Conservation (phyloP, 2,329 filamentous ascomycete species). For the Dactylonectria macrodidyma region DNA sequence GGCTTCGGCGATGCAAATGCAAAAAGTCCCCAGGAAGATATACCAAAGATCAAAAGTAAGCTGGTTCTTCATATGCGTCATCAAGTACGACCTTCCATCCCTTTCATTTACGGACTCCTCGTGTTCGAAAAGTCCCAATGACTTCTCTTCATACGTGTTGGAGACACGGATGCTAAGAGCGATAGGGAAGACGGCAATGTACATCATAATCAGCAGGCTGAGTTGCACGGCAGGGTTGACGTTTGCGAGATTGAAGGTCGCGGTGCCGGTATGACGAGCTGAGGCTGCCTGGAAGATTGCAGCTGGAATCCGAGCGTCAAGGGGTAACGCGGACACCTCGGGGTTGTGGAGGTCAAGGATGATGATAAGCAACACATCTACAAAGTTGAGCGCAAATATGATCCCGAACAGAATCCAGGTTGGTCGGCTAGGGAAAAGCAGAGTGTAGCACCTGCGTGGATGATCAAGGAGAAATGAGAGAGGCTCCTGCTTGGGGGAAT, state of each 20-base stretch:
- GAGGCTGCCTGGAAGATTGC: constrained; percentile 72
- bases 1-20: constrained; percentile 53
- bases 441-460: constrained; percentile 74
- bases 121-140: constrained; percentile 70
- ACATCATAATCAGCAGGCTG: constrained; percentile 76
- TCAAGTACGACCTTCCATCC: constrained; percentile 49
- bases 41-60: constrained; percentile 60
- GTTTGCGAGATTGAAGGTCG: constrained; percentile 64
- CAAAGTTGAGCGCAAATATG: constrained; percentile 66
- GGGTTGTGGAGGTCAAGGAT: constrained; percentile 66
- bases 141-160: constrained; percentile 74
- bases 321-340: constrained; percentile 61
- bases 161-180: constrained; percentile 74
- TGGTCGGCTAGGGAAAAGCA: constrained; percentile 72
- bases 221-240: constrained; percentile 71
- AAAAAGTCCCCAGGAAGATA: constrained; percentile 56
- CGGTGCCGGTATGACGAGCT: constrained; percentile 63
- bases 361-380: constrained; percentile 70
- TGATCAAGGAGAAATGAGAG: constrained; percentile 73
- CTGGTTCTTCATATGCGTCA: constrained; percentile 55
- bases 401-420: constrained; percentile 71
- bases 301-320: constrained; percentile 65
- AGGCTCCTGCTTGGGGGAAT: constrained; percentile 59
- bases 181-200: constrained; percentile 73
- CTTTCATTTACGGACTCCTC: constrained; percentile 46